These are phyloP conservation scores for Guillardia theta DNA, from an alignment of 78 protist genomes.

Conservation along the genomic window DNA sequence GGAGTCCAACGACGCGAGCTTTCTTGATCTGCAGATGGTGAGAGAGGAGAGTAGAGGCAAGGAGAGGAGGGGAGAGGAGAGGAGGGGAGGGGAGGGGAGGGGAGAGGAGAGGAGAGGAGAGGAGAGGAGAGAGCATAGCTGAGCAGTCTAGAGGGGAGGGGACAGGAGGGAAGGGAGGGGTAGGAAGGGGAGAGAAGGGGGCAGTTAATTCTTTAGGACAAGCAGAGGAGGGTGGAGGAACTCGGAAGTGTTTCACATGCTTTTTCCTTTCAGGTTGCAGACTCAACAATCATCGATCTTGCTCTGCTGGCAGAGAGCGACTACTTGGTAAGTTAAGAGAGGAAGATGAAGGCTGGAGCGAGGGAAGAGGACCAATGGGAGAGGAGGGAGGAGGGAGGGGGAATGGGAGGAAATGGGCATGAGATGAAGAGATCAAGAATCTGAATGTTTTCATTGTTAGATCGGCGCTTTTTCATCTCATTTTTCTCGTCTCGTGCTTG, in stretches of 20 bases:
- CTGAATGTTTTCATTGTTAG: neutral
- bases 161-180: neutral
- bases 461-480: constrained; percentile 19
- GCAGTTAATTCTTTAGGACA: neutral
- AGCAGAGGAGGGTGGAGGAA: too few relatives aligned
- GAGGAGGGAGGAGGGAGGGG: neutral
- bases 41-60: too few relatives aligned
- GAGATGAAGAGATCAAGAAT: neutral
- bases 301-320: neutral
- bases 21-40: neutral
- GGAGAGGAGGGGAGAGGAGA: neutral
- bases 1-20: neutral
- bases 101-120: neutral
- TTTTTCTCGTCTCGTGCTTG: constrained; percentile 5
- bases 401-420: neutral
- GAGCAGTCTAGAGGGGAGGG: too few relatives aligned
- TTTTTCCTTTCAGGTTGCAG: neutral
- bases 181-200: neutral
- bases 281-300: neutral
- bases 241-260: too few relatives aligned
- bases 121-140: neutral
- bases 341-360: neutral
- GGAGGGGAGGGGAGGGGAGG: neutral
- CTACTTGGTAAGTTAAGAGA: neutral
- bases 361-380: neutral